A percentile compares a stretch with the other conserved stretches of the same genome.
phyloP scores from a whole-genome alignment of 1,284 basidiomycete genomes.

The Bondarzewia mesenterica region DNA sequence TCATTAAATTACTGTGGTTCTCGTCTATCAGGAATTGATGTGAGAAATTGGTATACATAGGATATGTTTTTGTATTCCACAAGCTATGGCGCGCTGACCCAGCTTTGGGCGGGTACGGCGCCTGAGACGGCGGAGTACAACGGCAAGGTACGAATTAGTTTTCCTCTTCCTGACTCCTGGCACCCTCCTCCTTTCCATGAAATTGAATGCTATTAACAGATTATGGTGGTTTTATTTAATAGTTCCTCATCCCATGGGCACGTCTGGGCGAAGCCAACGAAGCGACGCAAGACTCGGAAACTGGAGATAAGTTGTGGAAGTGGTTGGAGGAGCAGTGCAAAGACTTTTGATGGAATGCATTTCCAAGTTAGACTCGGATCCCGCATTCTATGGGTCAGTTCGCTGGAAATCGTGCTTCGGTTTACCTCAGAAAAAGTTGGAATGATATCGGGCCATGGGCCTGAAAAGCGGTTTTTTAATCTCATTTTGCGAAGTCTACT shows the following conservation, averaged over 20 bases:
- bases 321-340: conserved; percentile 1
- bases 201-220: neutral
- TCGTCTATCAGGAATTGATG: no score
- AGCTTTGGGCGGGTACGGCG: conserved; percentile 22
- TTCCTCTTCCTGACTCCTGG: neutral
- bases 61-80: conserved; percentile 1
- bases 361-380: no score
- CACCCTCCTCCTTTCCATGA: neutral
- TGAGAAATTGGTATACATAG: no score
- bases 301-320: conserved; percentile 2
- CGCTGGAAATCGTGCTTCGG: no score
- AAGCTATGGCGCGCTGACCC: conserved; percentile 16
- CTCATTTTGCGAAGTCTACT: no score
- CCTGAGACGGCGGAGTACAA: conserved; percentile 16
- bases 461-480: no score
- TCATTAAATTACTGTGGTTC: no score
- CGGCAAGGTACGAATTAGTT: conserved; percentile 16
- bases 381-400: no score
- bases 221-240: neutral
- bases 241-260: neutral
- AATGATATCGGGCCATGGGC: no score
- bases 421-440: no score
- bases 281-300: neutral
- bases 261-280: conserved; percentile 1
- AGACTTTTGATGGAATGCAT: no score